Evolutionary conservation across 2,329 filamentous ascomycete species (phyloP).

Genomic region (Hymenoscyphus infarciens): DNA sequence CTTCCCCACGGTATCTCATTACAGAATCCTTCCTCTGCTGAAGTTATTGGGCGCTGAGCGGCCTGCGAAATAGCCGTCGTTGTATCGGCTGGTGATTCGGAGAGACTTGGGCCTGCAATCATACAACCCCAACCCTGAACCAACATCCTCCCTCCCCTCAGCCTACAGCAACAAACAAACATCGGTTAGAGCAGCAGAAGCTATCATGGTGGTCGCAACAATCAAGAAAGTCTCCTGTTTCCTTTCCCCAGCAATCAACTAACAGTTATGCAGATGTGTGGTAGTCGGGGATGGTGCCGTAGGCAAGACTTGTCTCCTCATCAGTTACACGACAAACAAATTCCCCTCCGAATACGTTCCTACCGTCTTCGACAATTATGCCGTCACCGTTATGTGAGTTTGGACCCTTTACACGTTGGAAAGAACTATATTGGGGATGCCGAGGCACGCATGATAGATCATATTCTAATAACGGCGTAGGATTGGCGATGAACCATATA

Average conservation of each 20-base stretch:
- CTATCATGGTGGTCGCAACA: constrained; percentile 52
- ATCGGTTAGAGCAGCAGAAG: not conserved
- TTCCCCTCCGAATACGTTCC: constrained; percentile 99
- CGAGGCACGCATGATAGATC: not conserved
- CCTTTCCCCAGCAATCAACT: constrained; percentile 28
- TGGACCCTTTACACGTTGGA: constrained; percentile 14
- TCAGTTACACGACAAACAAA: constrained; percentile 99
- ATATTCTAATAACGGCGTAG: constrained; percentile 46
- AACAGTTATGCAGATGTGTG: constrained; percentile 71
- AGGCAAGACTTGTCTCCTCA: constrained; percentile 97
- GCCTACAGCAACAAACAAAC: constrained; percentile 6
- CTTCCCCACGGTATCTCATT: not conserved
- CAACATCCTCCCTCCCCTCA: not conserved
- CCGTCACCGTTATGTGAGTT: constrained; percentile 97
- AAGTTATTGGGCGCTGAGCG: not conserved
- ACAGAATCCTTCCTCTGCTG: not conserved
- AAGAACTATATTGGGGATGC: not conserved
- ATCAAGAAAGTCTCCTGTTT: constrained; percentile 12
- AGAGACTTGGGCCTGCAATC: not conserved
- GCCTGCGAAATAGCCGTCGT: constrained; percentile 1
- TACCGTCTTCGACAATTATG: constrained; percentile 99
- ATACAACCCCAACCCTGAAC: constrained; percentile 3
- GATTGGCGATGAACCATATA: constrained; percentile 99
- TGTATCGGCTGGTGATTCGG: not conserved
- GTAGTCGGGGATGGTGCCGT: constrained; percentile 99